These are phyloP conservation scores for Drechmeria coniospora DNA, from an alignment of 2,329 filamentous ascomycete genomes.

Conservation along the genomic window DNA sequence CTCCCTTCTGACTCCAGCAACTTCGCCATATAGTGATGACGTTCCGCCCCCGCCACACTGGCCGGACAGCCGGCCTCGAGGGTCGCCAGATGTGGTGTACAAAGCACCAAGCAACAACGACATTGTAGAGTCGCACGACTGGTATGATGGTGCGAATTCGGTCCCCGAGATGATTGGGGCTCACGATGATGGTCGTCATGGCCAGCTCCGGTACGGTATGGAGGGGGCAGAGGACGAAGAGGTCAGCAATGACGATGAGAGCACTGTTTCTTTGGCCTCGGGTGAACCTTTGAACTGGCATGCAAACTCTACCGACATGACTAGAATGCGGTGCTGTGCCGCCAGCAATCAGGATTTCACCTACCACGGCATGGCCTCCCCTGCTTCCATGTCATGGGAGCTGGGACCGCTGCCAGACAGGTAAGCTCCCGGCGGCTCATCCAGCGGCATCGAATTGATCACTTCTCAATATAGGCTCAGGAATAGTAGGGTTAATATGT, in stretches of 20 bases:
- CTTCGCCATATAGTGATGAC: constrained; percentile 4
- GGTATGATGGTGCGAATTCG: neutral
- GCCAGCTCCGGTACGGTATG: constrained; percentile 58
- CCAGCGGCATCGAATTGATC: neutral
- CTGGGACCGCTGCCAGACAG: constrained; percentile 31
- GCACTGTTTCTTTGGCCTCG: constrained; percentile 39
- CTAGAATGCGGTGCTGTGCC: neutral
- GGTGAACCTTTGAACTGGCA: neutral
- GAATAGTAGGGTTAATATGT: constrained; percentile 65
- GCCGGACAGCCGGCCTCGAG: neutral
- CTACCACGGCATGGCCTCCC: constrained; percentile 56
- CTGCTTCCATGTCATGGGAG: constrained; percentile 37
- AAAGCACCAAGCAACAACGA: constrained; percentile 2
- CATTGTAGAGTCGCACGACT: constrained; percentile 1
- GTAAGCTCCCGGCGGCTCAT: constrained; percentile 9
- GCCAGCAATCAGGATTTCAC: neutral
- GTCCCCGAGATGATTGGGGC: neutral
- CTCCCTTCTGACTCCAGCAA: constrained; percentile 2
- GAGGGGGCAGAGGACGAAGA: constrained; percentile 56
- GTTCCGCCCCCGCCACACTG: neutral
- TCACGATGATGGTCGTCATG: constrained; percentile 21
- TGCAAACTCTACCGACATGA: neutral
- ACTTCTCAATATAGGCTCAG: constrained; percentile 3
- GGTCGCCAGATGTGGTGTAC: constrained; percentile 3
- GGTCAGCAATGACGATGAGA: constrained; percentile 53